Percentiles rank a stretch among this genome's conserved stretches.
Conservation (phyloP, 2,329 filamentous ascomycete species). For the Zymoseptoria brevis region DNA sequence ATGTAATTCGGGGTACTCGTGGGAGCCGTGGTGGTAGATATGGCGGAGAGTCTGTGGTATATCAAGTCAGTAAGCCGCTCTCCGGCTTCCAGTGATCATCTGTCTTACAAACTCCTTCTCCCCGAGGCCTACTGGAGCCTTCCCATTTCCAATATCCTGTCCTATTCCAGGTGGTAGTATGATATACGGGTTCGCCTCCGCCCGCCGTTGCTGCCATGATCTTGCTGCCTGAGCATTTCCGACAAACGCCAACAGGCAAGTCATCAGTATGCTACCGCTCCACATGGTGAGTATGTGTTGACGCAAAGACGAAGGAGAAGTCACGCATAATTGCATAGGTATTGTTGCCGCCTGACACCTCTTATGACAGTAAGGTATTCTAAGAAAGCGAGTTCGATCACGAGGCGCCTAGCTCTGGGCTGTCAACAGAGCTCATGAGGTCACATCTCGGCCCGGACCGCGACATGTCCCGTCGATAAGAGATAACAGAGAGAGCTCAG, state of each 20-base stretch:
- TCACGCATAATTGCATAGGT: neutral
- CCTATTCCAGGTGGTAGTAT: conserved; percentile 17
- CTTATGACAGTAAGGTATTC: neutral
- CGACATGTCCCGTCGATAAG: neutral
- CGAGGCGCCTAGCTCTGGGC: neutral
- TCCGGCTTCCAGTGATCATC: neutral
- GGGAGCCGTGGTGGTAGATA: conserved; percentile 84
- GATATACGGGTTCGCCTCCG: conserved; percentile 16
- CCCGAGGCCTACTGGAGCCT: conserved; percentile 14
- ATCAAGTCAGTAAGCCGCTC: neutral
- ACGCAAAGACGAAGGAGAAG: neutral
- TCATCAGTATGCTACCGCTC: conserved; percentile 16
- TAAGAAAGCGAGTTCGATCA: neutral
- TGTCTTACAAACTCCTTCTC: conserved; percentile 25
- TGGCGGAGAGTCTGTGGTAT: conserved; percentile 63
- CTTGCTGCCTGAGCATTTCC: conserved; percentile 8
- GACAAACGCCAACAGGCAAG: conserved; percentile 9
- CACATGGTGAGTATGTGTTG: conserved; percentile 12
- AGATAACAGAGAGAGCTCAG: neutral
- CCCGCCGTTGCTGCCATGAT: conserved; percentile 10
- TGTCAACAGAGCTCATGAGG: neutral
- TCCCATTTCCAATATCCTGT: conserved; percentile 4
- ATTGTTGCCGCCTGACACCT: neutral
- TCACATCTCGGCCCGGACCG: neutral
- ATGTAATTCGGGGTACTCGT: conserved; percentile 69